Base-by-base conservation (phyloP, 768 basidiomycete species). In the Pholiota microspora region DNA sequence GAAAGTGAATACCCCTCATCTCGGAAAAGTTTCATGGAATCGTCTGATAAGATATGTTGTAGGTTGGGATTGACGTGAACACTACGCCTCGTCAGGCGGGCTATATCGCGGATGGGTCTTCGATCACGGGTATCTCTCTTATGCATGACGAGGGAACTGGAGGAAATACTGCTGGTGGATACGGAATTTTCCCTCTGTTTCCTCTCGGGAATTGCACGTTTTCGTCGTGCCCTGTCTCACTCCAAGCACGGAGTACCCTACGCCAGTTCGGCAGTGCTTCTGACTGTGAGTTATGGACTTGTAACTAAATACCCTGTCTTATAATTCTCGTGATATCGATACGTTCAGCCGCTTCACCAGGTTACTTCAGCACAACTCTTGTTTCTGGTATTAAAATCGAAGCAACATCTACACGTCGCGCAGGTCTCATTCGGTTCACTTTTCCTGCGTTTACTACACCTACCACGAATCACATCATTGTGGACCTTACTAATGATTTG, bases 371-470 rank as follows among this genome's bases (percentile, higher is more conserved):
- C 4, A 73, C 77, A 3, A 77, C 73, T 0, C 78, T 80, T 47
- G 64, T 69, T 18, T 78, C 79, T 53, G 67, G 68, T 3, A 78
- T 79, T 29, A 69, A 77, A 56, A 73, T 80, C 49, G 84, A 86
- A 62, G 71, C 82, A 2, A 85, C 84, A 1, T 81, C 82, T 0
- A 85, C 83, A 2, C 75, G 84, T 27, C 76, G 83, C 38, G 77
- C 83, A 12, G 83, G 81, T 0, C 66, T 85, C 24, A 83, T 84
- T 58, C 76, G 80, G 0, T 86, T 84, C 62, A 84, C 81, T 4
- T 86, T 78, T 62, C 83, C 69, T 3, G 15, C 55, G 6, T 57
- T 59, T 5, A 44, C 78, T 10, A 63, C 65, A 8, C 63, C 66
- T 9, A 71, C 72, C 28, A 74, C 73, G 1, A 82, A 78, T 58